phyloP scores from a whole-genome alignment of 306 rosid species.

The Lathyrus aphaca region DNA sequence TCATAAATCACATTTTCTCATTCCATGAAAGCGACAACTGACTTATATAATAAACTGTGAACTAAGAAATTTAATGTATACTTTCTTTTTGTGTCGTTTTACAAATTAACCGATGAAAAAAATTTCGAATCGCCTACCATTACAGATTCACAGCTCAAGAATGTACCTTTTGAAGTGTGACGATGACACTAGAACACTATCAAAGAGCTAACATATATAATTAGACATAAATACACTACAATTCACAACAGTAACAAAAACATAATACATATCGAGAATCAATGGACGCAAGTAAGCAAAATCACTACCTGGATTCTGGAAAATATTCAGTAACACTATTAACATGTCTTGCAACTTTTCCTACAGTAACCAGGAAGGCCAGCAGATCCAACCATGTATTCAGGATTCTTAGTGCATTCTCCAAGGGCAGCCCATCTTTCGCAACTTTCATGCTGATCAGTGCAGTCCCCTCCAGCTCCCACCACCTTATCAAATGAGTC shows the following conservation, averaged over 20 bases:
- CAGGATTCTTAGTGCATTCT: conserved; percentile 80
- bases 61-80: conserved; percentile 15
- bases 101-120: conserved; percentile 21
- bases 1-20: conserved; percentile 3
- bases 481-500: conserved; percentile 71
- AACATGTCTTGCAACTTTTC: conserved; percentile 85
- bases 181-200: conserved; percentile 27
- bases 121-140: conserved; percentile 30
- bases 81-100: conserved; percentile 10
- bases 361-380: conserved; percentile 89
- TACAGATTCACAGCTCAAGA: conserved; percentile 34
- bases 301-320: conserved; percentile 16
- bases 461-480: conserved; percentile 63
- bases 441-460: conserved; percentile 69
- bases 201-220: conserved; percentile 30
- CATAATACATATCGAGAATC: conserved; percentile 28
- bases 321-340: conserved; percentile 37
- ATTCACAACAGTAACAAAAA: neutral
- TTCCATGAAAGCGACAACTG: conserved; percentile 16
- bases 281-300: conserved; percentile 19
- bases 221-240: conserved; percentile 35
- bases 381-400: conserved; percentile 82
- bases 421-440: conserved; percentile 93
- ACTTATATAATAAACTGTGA: neutral
- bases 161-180: conserved; percentile 28